These are phyloP conservation scores for Xylaria castorea DNA, from an alignment of 495 filamentous ascomycete genomes.

Conservation along the genomic window DNA sequence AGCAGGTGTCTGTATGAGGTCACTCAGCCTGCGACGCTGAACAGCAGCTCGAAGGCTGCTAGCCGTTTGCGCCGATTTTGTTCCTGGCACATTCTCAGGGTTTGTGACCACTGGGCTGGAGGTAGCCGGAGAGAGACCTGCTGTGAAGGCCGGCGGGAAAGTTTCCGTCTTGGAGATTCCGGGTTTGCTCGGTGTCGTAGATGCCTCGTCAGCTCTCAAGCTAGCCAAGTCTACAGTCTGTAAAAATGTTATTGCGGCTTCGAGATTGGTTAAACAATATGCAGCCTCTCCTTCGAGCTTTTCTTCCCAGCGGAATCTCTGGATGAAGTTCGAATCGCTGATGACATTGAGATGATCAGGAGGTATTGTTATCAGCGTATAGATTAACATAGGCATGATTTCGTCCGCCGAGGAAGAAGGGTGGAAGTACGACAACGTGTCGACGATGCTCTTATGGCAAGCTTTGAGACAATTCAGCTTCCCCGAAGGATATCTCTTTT, in stretches of 20 bases:
- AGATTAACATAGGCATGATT: slow-evolving; percentile 95
- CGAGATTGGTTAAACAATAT: slow-evolving; percentile 95
- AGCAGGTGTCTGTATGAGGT: slow-evolving; percentile 81
- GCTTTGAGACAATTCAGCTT: slow-evolving; percentile 90
- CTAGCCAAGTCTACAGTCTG: slow-evolving; percentile 96
- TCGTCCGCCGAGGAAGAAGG: slow-evolving; percentile 96
- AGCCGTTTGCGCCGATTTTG: slow-evolving; percentile 50
- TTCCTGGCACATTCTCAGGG: slow-evolving; percentile 46
- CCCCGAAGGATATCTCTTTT: slow-evolving; percentile 83
- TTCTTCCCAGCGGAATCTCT: slow-evolving; percentile 84
- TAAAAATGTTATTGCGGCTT: slow-evolving; percentile 94
- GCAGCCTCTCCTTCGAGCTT: slow-evolving; percentile 93
- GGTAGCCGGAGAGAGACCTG: slow-evolving; percentile 48
- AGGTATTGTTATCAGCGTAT: slow-evolving; percentile 88
- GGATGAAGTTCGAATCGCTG: slow-evolving; percentile 92
- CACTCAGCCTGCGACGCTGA: slow-evolving; percentile 72
- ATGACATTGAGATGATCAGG: slow-evolving; percentile 87
- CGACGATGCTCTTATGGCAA: slow-evolving; percentile 92
- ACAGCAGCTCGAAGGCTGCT: slow-evolving; percentile 50
- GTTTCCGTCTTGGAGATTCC: slow-evolving; percentile 59
- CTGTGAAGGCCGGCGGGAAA: slow-evolving; percentile 56
- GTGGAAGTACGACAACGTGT: slow-evolving; percentile 75
- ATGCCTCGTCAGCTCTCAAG: slow-evolving; percentile 80
- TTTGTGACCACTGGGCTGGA: slow-evolving; percentile 43
- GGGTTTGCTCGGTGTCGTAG: slow-evolving; percentile 65